Base-by-base conservation (phyloP, 2,329 filamentous ascomycete species). In the Decorospora gaudefroyi region DNA sequence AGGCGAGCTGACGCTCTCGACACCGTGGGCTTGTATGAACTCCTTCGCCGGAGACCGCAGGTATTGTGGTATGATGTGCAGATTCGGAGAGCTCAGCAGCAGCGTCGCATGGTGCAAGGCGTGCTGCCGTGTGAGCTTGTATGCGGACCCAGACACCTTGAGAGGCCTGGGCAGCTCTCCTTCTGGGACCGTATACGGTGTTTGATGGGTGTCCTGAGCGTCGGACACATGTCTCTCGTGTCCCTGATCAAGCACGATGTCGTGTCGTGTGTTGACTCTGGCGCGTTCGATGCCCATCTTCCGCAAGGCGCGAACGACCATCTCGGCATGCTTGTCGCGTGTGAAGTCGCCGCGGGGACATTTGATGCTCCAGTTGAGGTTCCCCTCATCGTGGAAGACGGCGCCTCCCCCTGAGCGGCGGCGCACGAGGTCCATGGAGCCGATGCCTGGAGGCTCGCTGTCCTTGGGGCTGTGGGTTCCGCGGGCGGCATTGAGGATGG, bases 21-120 rank as follows among this genome's bases (percentile, higher is more conserved):
- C 91, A 0, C 93, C 93, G 48, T 87, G 85, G 0, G 89, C 88
- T 50, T 83, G 83, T 62, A 97, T 85, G 64, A 82, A 91, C 0
- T 78, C 77, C 56, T 84, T 85, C 0, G 87, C 88, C 0, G 90
- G 89, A n/a, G 89, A 90, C 15, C 82, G 79, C 53, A 99, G 71
- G 61, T 92, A 83, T 2, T 78, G 72, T 1, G 84, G 82, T 18
- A 97, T 87, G 27, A 76, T 72, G 19, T 74, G 68, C 28, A 97
- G 74, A 64, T 95, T 88, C 2, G 86, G 86, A 40, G 88, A 91
- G 22, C 79, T 77, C 2, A 97, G 76, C 29, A 99, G 77, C 61
- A 90, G 93, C 0, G 93, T 99, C 6, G 91, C 93, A 70, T 99
- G 93, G 70, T 99, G 93, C 45, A 99, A 76, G 6, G 90, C 86